Percentiles rank a stretch among this genome's conserved stretches.
Evolutionary conservation across 805 yeast species (phyloP).

Genomic region (Teunomyces barrocoloradensis): DNA sequence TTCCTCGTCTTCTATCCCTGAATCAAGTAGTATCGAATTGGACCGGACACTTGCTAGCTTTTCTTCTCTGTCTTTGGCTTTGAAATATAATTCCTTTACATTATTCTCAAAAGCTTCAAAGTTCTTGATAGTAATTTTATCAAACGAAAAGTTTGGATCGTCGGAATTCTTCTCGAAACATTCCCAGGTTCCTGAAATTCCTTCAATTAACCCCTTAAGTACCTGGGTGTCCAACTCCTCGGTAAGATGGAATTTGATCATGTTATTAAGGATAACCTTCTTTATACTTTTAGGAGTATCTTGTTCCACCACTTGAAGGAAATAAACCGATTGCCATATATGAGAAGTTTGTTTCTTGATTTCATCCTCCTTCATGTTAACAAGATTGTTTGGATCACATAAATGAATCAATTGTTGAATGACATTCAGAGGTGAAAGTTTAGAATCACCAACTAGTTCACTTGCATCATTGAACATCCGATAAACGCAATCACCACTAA

Average conservation of each 20-base stretch:
- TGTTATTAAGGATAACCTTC: slow-evolving; percentile 50
- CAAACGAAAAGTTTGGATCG: slow-evolving; percentile 32
- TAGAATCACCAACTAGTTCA: slow-evolving; percentile 24
- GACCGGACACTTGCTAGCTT: neutral
- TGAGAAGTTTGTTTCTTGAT: slow-evolving; percentile 49
- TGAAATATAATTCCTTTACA: slow-evolving; percentile 22
- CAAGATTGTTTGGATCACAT: slow-evolving; percentile 77
- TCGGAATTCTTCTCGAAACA: slow-evolving; percentile 20
- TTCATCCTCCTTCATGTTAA: slow-evolving; percentile 44
- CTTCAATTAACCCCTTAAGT: slow-evolving; percentile 31
- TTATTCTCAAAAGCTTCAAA: slow-evolving; percentile 28
- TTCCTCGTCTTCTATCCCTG: slow-evolving; percentile 20
- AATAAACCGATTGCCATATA: slow-evolving; percentile 51
- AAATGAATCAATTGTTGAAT: slow-evolving; percentile 74
- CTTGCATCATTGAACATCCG: slow-evolving; percentile 48
- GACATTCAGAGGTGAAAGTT: slow-evolving; percentile 38
- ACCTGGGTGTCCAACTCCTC: slow-evolving; percentile 27
- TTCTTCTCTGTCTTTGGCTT: slow-evolving; percentile 22
- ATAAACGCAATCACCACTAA: slow-evolving; percentile 64
- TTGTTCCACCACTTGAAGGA: slow-evolving; percentile 49
- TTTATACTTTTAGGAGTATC: slow-evolving; percentile 51
- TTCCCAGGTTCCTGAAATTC: slow-evolving; percentile 31
- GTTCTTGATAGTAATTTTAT: slow-evolving; percentile 26
- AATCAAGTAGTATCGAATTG: slow-evolving; percentile 2
- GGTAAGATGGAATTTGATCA: slow-evolving; percentile 44